Evolutionary conservation across 805 yeast genomes (phyloP), one percentile per base, ranked within the genome.

Genomic region (Wickerhamomyces ciferrii): DNA sequence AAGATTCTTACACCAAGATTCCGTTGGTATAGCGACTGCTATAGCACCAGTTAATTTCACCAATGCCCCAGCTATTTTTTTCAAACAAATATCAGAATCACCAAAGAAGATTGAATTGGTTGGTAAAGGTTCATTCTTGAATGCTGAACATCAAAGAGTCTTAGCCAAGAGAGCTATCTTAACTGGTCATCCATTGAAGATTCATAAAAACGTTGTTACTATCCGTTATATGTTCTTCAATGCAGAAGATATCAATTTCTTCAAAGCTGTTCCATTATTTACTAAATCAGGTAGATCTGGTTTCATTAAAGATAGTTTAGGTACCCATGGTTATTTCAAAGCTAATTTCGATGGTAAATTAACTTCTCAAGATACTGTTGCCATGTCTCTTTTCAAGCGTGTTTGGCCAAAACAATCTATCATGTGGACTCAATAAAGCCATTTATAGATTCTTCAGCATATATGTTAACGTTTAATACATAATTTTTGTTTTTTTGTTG

Each of bases 301-400:
- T 46, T 86, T 86, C 66, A 92, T 95, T 63, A 92, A 88, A 67
- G 97, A 92, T 65, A 80, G 91, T 62, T 75, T 94, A 71, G 99
- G 99, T 69, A 94, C 99, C 2, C 99, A 94, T 64, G 99, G 99
- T 52, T 89, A 92, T 72, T 91, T 85, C 79, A 94, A 94, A 70
- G 96, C 97, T 21, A 85, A 87, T 9, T 94, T 94, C 59, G 97
- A 94, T 62, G 92, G 91, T 48, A 87, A 84, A 59, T 71, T 95
- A 58, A 81, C 86, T 44, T 85, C 97, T 0, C 97, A 91, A 68
- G 99, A 94, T 67, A 83, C 87, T 14, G 81, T 94, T 42, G 97
- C 89, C 20, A 89, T 94, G 97, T 82, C 96, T 27, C 68, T 94
- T 56, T 94, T 87, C 71, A 92, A 88, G 70, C 81, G 99, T 60